Percentiles rank a stretch among this genome's conserved stretches.
Evolutionary conservation across 2,329 filamentous ascomycete species (phyloP).

Genomic region (Mycosphaerelloides madeirae): DNA sequence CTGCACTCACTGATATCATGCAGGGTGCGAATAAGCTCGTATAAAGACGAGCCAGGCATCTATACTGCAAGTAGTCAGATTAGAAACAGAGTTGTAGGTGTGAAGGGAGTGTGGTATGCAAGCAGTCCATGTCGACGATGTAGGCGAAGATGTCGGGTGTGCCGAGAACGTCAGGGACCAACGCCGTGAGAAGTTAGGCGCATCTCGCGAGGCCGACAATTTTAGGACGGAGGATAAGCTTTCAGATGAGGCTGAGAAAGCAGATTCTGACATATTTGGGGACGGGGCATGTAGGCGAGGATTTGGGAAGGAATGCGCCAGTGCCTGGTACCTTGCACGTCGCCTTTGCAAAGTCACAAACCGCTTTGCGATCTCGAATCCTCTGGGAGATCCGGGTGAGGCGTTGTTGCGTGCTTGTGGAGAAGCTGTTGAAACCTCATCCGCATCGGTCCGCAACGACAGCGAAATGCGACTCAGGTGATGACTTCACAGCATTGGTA

Average conservation of each 20-base stretch:
- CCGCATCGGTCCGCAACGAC: no score
- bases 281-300: background rate
- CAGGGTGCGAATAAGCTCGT: conserved; percentile 10
- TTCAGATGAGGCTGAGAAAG: conserved; percentile 16
- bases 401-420: no score
- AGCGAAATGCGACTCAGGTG: no score
- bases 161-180: no score
- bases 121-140: background rate
- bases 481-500: no score
- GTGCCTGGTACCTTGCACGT: conserved; percentile 11
- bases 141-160: background rate
- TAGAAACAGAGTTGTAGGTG: background rate
- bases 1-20: background rate
- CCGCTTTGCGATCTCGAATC: no score
- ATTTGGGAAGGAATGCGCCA: conserved; percentile 1
- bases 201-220: no score
- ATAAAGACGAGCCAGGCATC: conserved; percentile 9
- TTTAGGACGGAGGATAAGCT: conserved; percentile 3
- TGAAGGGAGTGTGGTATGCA: no score
- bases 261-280: conserved; percentile 1
- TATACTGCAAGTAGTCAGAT: background rate
- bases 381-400: no score
- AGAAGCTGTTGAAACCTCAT: background rate
- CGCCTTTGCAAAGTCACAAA: conserved; percentile 11
- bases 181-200: no score